Conservation (phyloP, 2,329 filamentous ascomycete genomes). For the Nemania sp. region DNA sequence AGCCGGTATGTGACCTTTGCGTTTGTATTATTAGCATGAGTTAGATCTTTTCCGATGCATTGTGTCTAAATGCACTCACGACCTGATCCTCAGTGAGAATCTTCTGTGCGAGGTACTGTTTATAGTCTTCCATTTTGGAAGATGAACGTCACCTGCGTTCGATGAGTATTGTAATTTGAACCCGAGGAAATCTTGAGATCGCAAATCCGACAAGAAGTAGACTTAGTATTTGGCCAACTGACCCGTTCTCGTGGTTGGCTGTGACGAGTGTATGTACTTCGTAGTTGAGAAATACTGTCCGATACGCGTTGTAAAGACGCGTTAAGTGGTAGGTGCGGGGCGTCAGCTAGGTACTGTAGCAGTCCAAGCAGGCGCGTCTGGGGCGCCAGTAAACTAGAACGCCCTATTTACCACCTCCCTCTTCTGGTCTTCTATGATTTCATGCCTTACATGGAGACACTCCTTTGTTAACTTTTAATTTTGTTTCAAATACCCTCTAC, state of each 20-base stretch:
- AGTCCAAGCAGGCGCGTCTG: too few relatives aligned
- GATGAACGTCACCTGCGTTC: too few relatives aligned
- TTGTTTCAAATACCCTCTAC: too few relatives aligned
- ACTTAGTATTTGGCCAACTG: background rate
- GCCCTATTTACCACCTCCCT: too few relatives aligned
- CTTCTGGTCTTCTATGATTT: too few relatives aligned
- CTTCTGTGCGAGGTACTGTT: slow-evolving; percentile 72
- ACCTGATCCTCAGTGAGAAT: slow-evolving; percentile 75
- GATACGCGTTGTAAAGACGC: slow-evolving; percentile 31
- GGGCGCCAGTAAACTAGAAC: too few relatives aligned
- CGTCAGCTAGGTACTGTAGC: too few relatives aligned
- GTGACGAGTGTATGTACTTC: too few relatives aligned
- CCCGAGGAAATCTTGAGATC: too few relatives aligned
- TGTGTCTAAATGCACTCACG: slow-evolving; percentile 50
- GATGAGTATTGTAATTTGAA: background rate
- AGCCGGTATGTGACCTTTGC: slow-evolving; percentile 81
- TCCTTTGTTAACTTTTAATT: too few relatives aligned
- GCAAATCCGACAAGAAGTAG: background rate
- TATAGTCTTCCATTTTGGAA: slow-evolving; percentile 62
- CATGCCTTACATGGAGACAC: too few relatives aligned
- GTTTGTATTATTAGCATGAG: slow-evolving; percentile 17
- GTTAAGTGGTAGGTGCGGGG: slow-evolving; percentile 40
- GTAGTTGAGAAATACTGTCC: too few relatives aligned
- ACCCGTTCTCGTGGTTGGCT: background rate
- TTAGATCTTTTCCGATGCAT: background rate